phyloP scores from a whole-genome alignment of 192 early-diverging fungal species.

The Backusella psychrophila region DNA sequence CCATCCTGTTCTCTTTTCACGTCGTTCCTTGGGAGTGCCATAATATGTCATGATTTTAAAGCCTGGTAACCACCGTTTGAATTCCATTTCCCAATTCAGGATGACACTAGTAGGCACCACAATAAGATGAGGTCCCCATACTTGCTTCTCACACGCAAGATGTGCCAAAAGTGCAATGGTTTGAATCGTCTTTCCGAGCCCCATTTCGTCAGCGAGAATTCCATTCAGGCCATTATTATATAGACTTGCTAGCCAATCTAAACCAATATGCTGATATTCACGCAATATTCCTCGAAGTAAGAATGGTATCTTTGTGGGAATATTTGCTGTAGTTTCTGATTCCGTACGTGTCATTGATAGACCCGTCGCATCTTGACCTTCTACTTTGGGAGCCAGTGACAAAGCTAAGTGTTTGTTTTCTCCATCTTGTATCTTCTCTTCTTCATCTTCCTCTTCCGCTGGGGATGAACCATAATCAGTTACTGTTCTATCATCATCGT shows the following conservation, averaged over 20 bases:
- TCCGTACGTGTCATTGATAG: background rate
- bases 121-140: constrained; percentile 70
- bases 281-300: constrained; percentile 69
- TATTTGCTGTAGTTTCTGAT: constrained; percentile 37
- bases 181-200: constrained; percentile 65
- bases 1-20: constrained; percentile 58
- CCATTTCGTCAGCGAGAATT: constrained; percentile 70
- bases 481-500: constrained; percentile 32
- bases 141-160: constrained; percentile 56
- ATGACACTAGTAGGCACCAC: constrained; percentile 77
- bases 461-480: constrained; percentile 30
- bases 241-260: constrained; percentile 88
- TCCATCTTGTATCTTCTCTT: background rate
- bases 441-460: constrained; percentile 9
- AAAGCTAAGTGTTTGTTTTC: background rate
- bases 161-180: constrained; percentile 68
- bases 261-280: constrained; percentile 87
- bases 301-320: constrained; percentile 54
- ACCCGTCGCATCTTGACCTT: background rate
- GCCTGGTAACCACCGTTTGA: constrained; percentile 68
- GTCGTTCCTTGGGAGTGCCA: constrained; percentile 65
- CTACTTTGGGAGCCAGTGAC: background rate
- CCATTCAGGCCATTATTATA: constrained; percentile 84
- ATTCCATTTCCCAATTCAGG: constrained; percentile 77
- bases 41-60: constrained; percentile 79